Conservation (phyloP, 306 rosid species). For the Rubus idaeus region DNA sequence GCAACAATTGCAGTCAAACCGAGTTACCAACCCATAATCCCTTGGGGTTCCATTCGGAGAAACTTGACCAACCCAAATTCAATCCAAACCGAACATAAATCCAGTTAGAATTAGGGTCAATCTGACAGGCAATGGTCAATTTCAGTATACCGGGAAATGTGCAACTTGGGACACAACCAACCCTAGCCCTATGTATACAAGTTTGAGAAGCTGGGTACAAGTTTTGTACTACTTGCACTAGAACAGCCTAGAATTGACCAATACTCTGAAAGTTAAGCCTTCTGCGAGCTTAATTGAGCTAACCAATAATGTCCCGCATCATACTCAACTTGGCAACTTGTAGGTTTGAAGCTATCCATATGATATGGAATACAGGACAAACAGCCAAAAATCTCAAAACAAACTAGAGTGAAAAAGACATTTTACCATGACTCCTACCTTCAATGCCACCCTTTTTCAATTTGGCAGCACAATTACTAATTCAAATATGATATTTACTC, state of each 20-base stretch:
- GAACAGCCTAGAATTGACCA: background rate
- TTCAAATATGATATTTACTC: too few relatives aligned
- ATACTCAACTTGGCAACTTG: background rate
- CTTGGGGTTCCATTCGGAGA: too few relatives aligned
- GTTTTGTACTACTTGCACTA: background rate
- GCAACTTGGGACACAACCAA: background rate
- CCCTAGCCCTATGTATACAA: background rate
- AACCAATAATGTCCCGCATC: background rate
- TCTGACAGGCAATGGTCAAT: background rate
- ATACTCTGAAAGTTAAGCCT: background rate
- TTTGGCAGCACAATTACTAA: background rate
- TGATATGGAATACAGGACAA: background rate
- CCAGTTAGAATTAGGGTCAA: background rate
- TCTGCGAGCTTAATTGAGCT: too few relatives aligned
- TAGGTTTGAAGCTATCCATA: background rate
- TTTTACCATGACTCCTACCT: background rate
- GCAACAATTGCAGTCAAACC: too few relatives aligned
- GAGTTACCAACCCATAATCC: too few relatives aligned
- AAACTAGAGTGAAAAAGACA: background rate
- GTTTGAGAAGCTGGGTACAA: background rate
- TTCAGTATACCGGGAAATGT: background rate
- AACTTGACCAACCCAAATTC: too few relatives aligned
- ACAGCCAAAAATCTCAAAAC: background rate
- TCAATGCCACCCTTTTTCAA: background rate
- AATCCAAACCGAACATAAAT: background rate